Percentiles rank a stretch among this genome's conserved stretches.
Evolutionary conservation across 2,329 filamentous ascomycete species (phyloP).

Genomic region (Arthrobotrys sphaeroides): DNA sequence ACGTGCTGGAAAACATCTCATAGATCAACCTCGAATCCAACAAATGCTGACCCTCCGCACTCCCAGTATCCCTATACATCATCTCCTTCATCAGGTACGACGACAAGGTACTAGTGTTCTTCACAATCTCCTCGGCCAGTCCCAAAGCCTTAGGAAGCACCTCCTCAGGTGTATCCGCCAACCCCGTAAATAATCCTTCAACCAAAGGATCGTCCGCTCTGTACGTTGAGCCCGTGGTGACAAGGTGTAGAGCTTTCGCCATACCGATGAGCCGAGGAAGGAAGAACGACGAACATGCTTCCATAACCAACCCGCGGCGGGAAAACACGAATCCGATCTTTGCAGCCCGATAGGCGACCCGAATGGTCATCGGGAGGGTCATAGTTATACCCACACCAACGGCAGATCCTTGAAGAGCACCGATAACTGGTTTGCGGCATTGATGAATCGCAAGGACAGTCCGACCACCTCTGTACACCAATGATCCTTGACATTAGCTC

Average conservation of each 20-base stretch:
- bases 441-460: slow-evolving; percentile 68
- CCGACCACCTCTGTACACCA: slow-evolving; percentile 64
- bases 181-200: slow-evolving; percentile 73
- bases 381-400: slow-evolving; percentile 72
- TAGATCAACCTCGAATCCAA: slow-evolving; percentile 74
- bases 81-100: slow-evolving; percentile 75
- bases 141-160: slow-evolving; percentile 65
- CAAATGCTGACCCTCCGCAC: slow-evolving; percentile 75
- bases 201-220: slow-evolving; percentile 66
- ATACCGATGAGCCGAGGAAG: slow-evolving; percentile 75
- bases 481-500: neutral
- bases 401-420: slow-evolving; percentile 69
- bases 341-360: slow-evolving; percentile 67
- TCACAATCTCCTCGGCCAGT: slow-evolving; percentile 69
- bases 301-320: slow-evolving; percentile 75
- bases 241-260: slow-evolving; percentile 71
- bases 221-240: slow-evolving; percentile 74
- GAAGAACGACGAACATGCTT: slow-evolving; percentile 77
- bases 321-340: slow-evolving; percentile 80
- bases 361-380: slow-evolving; percentile 68
- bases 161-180: slow-evolving; percentile 68
- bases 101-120: slow-evolving; percentile 73
- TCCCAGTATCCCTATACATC: slow-evolving; percentile 70
- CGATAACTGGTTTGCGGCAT: slow-evolving; percentile 70
- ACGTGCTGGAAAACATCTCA: slow-evolving; percentile 67